Percentiles rank a stretch among this genome's conserved stretches.
Conservation (phyloP, 1,284 basidiomycete species). For the Leccinum griseonigrum region DNA sequence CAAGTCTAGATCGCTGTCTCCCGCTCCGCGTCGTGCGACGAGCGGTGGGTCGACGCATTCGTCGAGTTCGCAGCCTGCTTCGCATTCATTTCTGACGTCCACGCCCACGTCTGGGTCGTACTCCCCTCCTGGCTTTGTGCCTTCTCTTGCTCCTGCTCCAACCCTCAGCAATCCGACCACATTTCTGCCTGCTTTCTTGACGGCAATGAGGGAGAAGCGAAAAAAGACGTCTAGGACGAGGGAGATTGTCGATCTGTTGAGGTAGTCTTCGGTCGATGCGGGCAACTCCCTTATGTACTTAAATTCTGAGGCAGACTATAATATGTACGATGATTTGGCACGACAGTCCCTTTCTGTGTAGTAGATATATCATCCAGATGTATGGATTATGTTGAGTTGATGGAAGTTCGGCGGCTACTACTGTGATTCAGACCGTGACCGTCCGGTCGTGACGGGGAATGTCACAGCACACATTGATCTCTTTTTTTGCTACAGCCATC, state of each 20-base stretch:
- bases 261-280: slow-evolving; percentile 24
- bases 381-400: too few species aligned
- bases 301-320: too few species aligned
- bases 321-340: too few species aligned
- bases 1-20: slow-evolving; percentile 21
- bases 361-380: too few species aligned
- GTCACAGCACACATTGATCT: too few species aligned
- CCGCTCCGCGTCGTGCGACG: slow-evolving; percentile 5
- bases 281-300: slow-evolving; percentile 10
- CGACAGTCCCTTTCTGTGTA: too few species aligned
- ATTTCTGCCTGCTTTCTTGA: slow-evolving; percentile 25
- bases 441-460: too few species aligned
- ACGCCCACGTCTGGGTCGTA: slow-evolving; percentile 12
- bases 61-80: slow-evolving; percentile 5
- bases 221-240: slow-evolving; percentile 30
- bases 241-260: slow-evolving; percentile 29
- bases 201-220: slow-evolving; percentile 20
- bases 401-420: too few species aligned
- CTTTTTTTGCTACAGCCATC: too few species aligned
- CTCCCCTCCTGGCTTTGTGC: slow-evolving; percentile 1
- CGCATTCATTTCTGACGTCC: slow-evolving; percentile 11
- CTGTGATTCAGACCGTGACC: too few species aligned
- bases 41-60: slow-evolving; percentile 9
- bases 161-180: slow-evolving; percentile 11
- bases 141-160: not conserved